phyloP scores from a whole-genome alignment of 1,284 basidiomycete genomes.

The Kalmanozyma brasiliensis region DNA sequence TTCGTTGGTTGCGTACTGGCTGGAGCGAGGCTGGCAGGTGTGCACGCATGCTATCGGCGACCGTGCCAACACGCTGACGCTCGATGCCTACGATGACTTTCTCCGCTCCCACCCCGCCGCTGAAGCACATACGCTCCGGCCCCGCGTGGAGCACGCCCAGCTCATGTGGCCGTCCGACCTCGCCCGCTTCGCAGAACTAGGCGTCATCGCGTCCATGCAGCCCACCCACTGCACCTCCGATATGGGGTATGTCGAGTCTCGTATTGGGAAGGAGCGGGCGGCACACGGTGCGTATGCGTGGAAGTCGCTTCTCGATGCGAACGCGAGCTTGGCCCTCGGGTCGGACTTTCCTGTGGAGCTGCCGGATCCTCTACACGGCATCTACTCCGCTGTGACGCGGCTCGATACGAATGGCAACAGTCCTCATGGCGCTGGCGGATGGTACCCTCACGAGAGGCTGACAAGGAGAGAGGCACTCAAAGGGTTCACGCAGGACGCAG shows the following conservation, averaged over 20 bases:
- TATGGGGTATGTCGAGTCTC: conserved; percentile 77
- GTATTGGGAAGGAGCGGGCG: conserved; percentile 68
- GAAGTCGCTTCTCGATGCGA: conserved; percentile 74
- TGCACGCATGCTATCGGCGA: conserved; percentile 85
- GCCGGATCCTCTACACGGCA: conserved; percentile 71
- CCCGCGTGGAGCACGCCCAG: conserved; percentile 90
- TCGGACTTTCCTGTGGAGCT: conserved; percentile 84
- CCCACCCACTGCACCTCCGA: conserved; percentile 88
- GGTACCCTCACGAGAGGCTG: conserved; percentile 77
- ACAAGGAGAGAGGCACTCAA: conserved; percentile 75
- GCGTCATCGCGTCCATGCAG: conserved; percentile 90
- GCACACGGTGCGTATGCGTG: conserved; percentile 87
- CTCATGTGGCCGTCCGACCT: conserved; percentile 76
- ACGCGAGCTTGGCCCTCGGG: conserved; percentile 78
- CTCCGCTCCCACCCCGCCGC: conserved; percentile 14
- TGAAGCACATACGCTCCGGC: conserved; percentile 70
- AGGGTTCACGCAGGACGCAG: conserved; percentile 85
- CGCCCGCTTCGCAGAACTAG: conserved; percentile 76
- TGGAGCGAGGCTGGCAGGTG: conserved; percentile 60
- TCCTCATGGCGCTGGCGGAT: conserved; percentile 78
- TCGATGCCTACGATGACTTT: conserved; percentile 69
- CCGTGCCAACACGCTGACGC: conserved; percentile 80
- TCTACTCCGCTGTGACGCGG: conserved; percentile 86
- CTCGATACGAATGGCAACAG: conserved; percentile 77
- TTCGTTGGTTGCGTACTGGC: conserved; percentile 43